Evolutionary conservation across 805 yeast species (phyloP).

Genomic region (Dipodascopsis uninucleata): DNA sequence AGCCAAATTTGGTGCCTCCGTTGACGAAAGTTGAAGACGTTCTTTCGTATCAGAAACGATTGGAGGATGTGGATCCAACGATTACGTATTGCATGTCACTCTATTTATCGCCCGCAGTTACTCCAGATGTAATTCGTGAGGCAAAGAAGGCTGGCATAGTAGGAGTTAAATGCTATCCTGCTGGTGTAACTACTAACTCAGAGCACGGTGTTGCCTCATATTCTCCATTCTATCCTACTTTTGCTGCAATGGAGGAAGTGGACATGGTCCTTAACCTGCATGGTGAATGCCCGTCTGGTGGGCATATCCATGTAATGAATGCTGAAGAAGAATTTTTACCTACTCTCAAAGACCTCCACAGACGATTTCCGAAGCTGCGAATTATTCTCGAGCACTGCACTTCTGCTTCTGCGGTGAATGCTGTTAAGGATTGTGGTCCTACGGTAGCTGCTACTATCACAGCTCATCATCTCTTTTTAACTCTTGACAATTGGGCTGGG

Average conservation of each 20-base stretch:
- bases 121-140: slow-evolving; percentile 77
- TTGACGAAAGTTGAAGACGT: slow-evolving; percentile 72
- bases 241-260: slow-evolving; percentile 79
- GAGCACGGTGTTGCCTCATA: slow-evolving; percentile 88
- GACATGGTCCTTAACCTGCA: slow-evolving; percentile 80
- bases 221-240: slow-evolving; percentile 80
- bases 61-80: slow-evolving; percentile 66
- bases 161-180: slow-evolving; percentile 97
- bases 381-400: slow-evolving; percentile 95
- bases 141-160: slow-evolving; percentile 67
- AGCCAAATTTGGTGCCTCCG: slow-evolving; percentile 91
- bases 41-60: slow-evolving; percentile 58
- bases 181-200: slow-evolving; percentile 98
- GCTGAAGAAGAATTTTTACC: slow-evolving; percentile 94
- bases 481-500: slow-evolving; percentile 96
- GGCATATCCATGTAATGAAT: slow-evolving; percentile 81
- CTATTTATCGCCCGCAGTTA: slow-evolving; percentile 70
- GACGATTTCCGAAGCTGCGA: slow-evolving; percentile 78
- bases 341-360: slow-evolving; percentile 71
- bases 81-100: slow-evolving; percentile 91
- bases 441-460: slow-evolving; percentile 92
- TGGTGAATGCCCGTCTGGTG: slow-evolving; percentile 86
- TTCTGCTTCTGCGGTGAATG: slow-evolving; percentile 78
- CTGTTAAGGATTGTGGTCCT: slow-evolving; percentile 64
- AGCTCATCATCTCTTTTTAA: slow-evolving; percentile 87